Base-by-base conservation (phyloP, 208 protist genomes). In the Leishmania turanica region DNA sequence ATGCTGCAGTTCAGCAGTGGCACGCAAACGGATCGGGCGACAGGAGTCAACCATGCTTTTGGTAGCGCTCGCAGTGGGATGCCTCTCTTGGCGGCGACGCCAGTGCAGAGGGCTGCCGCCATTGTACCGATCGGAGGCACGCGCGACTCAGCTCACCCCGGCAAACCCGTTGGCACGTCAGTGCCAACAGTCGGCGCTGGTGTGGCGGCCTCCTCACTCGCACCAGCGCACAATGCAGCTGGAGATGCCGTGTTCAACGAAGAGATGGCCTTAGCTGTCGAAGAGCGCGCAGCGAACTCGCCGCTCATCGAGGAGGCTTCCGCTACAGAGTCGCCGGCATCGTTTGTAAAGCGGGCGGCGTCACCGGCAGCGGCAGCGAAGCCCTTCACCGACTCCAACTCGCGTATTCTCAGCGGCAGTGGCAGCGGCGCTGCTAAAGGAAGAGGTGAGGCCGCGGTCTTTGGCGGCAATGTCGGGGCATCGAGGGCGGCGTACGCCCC, bases 281-380 rank as follows among this genome's bases (percentile, higher is more conserved):
- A 51, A 34, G 13, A 17, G 27, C 15, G 24, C 45, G 45, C 3
- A 31, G 69, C 17, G 45, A n/a, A 45, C 45, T 53, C n/a, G 40
- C 34, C 51, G n/a, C 72, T 31, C 34, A 19, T 21, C n/a, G 53
- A 17, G 49, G 27, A 40, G 6, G 47, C 19, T 42, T 62, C 24
- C 15, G 73, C n/a, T 31, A 9, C 21, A 3, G 79, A 83, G 42
- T 51, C 72, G 5, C 79, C 81, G 4, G 75, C 40, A 31, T 80
- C 60, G 11, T 84, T 77, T 77, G 81, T 80, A 40, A 84, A 80
- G 81, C 75, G 75, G 27, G 51, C 45, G 31, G 53, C 13, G 4
- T 5, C 64, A 54, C 60, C 24, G 24, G 5, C 21, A 40, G 74
- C 37, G n/a, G 62, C 54, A 68, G 60, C n/a, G 66, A 8, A 51